Base-by-base conservation (phyloP, 2,329 filamentous ascomycete genomes). In the Fusarium udum region DNA sequence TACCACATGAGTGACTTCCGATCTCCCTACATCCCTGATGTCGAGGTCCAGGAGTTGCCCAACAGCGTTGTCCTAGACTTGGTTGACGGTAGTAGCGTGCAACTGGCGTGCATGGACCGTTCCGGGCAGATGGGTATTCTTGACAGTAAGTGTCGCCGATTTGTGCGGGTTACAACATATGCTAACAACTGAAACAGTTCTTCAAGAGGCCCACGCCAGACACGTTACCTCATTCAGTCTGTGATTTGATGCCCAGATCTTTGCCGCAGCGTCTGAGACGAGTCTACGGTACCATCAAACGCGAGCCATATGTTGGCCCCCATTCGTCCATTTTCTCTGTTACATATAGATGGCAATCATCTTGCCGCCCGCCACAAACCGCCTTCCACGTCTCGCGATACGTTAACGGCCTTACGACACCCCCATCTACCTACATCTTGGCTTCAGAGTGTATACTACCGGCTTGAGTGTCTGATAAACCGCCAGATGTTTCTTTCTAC, bases 41-140 rank as follows among this genome's bases (percentile, higher is more conserved):
- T 97, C 67, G 96, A 98, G 79, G 87, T 94, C 75, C 93, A 98
- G 83, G 96, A 99, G 84, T 86, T 99, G 59, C 95, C 95, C 6
- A 94, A 98, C 83, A 98, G 95, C 78, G 89, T 92, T 8, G 85
- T 89, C 13, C 82, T 91, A 51, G 88, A 91, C 75, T 87, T 92
- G 69, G 75, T 90, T 24, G 88, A 89, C 57, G 88, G 90, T 7
- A 89, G 87, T n/a, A 85, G 85, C 52, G 82, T 92, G 64, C 90
- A 92, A 78, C 82, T 92, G 76, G 90, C 90, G 28, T 92, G 90
- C 72, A 89, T 89, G 80, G 89, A 91, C 79, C 85, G 89, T 61
- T 81, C 84, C 32, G 88, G 89, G 18, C 90, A 92, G 81, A 79
- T 84, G 65, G 85, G 85, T 61, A 83, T 90, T 39, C 79, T 92